Evolutionary conservation across 495 filamentous ascomycete species (phyloP), one percentile per base, ranked within the genome.

Genomic region (Aspergillus wentii): DNA sequence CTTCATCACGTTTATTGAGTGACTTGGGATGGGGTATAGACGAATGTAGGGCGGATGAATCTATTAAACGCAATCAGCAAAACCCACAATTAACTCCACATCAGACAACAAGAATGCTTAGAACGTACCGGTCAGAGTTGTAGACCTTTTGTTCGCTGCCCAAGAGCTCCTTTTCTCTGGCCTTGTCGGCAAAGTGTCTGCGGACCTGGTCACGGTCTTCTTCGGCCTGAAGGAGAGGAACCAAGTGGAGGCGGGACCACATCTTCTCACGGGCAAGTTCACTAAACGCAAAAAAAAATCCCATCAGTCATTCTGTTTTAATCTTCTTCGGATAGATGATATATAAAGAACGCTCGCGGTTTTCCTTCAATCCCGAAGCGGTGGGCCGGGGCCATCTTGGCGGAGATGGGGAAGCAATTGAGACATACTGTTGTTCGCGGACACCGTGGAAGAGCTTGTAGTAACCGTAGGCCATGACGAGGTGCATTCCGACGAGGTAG

Each of bases 261-360:
- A 95, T 89, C 72, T 98, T 98, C 56, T 98, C 92, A 30, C 92
- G 86, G 36, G 81, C 85, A 43, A 94, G 84, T 59, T 98, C 92
- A 56, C 91, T 13, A n/a, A n/a, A n/a, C n/a, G n/a, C n/a, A n/a
- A n/a, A n/a, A n/a, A n/a, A n/a, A n/a, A n/a, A n/a, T n/a, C n/a
- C n/a, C n/a, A n/a, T n/a, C n/a, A n/a, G n/a, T n/a, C n/a, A n/a
- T n/a, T n/a, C n/a, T n/a, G n/a, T n/a, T n/a, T n/a, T n/a, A n/a
- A n/a, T n/a, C n/a, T n/a, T n/a, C n/a, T n/a, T n/a, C n/a, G n/a
- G n/a, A n/a, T n/a, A n/a, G n/a, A n/a, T n/a, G n/a, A n/a, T n/a
- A n/a, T n/a, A n/a, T n/a, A n/a, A n/a, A n/a, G n/a, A n/a, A n/a
- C n/a, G n/a, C n/a, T n/a, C n/a, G n/a, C n/a, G n/a, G n/a, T n/a